phyloP scores from a whole-genome alignment of 2,329 filamentous ascomycete species.

The Penicillium sp. region DNA sequence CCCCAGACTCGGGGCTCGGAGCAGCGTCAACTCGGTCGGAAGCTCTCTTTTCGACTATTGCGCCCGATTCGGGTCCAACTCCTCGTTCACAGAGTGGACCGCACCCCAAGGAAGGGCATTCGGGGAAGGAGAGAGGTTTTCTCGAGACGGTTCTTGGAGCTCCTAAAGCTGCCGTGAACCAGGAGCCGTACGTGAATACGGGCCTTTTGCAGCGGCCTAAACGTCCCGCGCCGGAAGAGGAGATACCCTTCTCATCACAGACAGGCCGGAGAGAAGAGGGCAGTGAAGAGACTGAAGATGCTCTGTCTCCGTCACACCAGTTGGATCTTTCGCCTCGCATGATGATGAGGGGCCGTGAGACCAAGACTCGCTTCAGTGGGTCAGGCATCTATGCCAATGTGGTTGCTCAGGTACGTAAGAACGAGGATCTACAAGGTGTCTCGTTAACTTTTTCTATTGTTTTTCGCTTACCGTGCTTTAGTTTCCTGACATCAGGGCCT shows the following conservation, averaged over 20 bases:
- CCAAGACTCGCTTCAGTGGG: conserved; percentile 45
- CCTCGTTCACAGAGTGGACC: conserved; percentile 5
- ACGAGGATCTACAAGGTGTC: not conserved
- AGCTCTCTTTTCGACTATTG: conserved; percentile 16
- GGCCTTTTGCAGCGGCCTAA: conserved; percentile 33
- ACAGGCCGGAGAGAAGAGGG: conserved; percentile 15
- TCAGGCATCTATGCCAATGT: conserved; percentile 44
- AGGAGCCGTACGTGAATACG: conserved; percentile 33
- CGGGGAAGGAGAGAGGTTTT: conserved; percentile 32
- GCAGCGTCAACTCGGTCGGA: conserved; percentile 28
- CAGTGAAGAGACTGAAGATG: conserved; percentile 23
- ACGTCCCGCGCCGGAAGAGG: conserved; percentile 13
- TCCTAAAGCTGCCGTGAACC: conserved; percentile 36
- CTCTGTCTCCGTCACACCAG: conserved; percentile 34
- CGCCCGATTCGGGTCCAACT: conserved; percentile 12
- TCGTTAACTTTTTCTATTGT: not conserved
- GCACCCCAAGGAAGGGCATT: conserved; percentile 9
- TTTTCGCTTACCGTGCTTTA: conserved; percentile 23
- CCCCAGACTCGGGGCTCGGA: conserved; percentile 37
- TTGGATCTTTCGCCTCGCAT: conserved; percentile 37
- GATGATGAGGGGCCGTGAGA: conserved; percentile 42
- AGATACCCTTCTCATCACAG: conserved; percentile 7
- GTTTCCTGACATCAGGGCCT: conserved; percentile 43
- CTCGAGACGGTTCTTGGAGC: conserved; percentile 40
- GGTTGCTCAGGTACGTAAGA: conserved; percentile 39